A percentile compares a stretch with the other conserved stretches of the same genome.
Conservation (phyloP, 345 rosid genomes). For the Hibiscus trionum region DNA sequence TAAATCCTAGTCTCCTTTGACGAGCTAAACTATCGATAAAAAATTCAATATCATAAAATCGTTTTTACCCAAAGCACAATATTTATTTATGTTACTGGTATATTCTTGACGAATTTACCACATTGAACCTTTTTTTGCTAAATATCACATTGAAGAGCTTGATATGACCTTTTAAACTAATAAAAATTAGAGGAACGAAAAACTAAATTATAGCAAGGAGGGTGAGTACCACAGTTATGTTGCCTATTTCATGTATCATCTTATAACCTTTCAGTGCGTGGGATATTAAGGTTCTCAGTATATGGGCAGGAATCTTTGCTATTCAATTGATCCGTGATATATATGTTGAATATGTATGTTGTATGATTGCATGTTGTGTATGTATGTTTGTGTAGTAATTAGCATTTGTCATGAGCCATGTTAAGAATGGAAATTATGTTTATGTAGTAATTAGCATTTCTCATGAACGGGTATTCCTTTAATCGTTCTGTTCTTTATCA, state of each 20-base stretch:
- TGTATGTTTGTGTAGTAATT: too few species aligned
- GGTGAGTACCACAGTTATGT: background rate
- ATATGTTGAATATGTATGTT: background rate
- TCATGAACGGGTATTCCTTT: too few species aligned
- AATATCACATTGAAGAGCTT: background rate
- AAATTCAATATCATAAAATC: too few species aligned
- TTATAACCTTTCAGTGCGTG: background rate
- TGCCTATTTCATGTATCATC: background rate
- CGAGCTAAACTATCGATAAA: too few species aligned
- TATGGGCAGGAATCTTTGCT: background rate
- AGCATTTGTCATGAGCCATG: too few species aligned
- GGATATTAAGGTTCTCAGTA: background rate
- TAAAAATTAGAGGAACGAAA: background rate
- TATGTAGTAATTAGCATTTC: too few species aligned
- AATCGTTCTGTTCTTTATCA: too few species aligned
- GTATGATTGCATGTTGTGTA: too few species aligned
- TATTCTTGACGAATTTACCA: background rate
- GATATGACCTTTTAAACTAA: background rate
- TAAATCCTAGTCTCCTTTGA: too few species aligned
- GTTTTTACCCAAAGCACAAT: background rate
- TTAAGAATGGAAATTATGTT: too few species aligned
- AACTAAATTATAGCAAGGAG: background rate
- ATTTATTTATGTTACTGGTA: background rate
- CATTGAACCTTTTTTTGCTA: too few species aligned
- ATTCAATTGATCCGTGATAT: background rate